Evolutionary conservation across 768 basidiomycete genomes (phyloP), one percentile per base, ranked within the genome.

Genomic region (Cytidiella melzeri): DNA sequence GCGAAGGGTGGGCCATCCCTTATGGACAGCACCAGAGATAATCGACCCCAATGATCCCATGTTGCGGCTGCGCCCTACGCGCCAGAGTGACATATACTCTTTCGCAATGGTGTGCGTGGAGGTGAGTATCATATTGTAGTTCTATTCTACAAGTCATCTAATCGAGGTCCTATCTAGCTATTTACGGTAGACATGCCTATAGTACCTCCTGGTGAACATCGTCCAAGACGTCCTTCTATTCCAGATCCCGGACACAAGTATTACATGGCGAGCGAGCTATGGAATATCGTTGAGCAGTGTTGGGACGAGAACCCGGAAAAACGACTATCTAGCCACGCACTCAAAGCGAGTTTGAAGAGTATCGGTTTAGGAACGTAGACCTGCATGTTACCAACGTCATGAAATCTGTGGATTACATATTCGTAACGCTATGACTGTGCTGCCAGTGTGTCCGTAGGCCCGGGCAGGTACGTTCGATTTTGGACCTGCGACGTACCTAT

Each of bases 201-300:
- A 15, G 7, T 34, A 34, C 30, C 15, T 15, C 30, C 30, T 34
- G 9, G 30, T 34, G 15, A 7, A 15, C 9, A 34, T 7, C 30
- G 30, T 15, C 9, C 30, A 34, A 7, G 15, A 34, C 30, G 7
- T 34, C 30, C 30, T 7, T 15, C 30, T 7, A 34, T n/a, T n/a
- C n/a, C n/a, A n/a, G n/a, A n/a, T n/a, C n/a, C n/a, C n/a, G n/a
- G n/a, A n/a, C n/a, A n/a, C n/a, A n/a, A n/a, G n/a, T n/a, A n/a
- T n/a, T n/a, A 34, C 30, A 34, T 34, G 30, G 30, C 30, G 7
- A 7, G 15, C 1, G 60, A 63, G 7, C 30, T 34, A 7, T 7
- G 15, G 30, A 15, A 34, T 34, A 7, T 34, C 7, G 30, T 34
- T 34, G 30, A 15, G 15, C 30, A 15, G 9, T 34, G 30, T 34